These are phyloP conservation scores for Massospora cicadina DNA, from an alignment of 371 early-diverging fungal species.

Conservation along the genomic window DNA sequence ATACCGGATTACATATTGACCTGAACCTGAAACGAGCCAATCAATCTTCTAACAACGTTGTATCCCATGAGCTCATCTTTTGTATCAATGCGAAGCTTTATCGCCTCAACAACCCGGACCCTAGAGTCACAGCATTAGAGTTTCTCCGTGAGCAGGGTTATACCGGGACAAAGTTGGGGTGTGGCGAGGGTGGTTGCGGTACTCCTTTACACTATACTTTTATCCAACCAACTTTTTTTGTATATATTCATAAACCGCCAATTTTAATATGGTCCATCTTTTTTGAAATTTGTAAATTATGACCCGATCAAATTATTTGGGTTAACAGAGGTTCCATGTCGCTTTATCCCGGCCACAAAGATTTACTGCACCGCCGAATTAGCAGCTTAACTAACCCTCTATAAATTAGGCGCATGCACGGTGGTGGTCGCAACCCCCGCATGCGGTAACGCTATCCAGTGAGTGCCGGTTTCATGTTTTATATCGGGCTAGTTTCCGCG, in stretches of 20 bases:
- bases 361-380: too few relatives aligned
- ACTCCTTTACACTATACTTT: neutral
- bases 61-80: constrained; percentile 23
- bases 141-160: constrained; percentile 43
- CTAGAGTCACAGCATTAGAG: constrained; percentile 38
- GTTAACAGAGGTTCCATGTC: too few relatives aligned
- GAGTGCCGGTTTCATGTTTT: neutral
- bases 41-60: too few relatives aligned
- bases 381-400: neutral
- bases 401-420: constrained; percentile 33
- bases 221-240: neutral
- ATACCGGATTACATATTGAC: too few relatives aligned
- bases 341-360: too few relatives aligned
- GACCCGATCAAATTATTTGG: too few relatives aligned
- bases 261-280: neutral
- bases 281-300: neutral
- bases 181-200: constrained; percentile 50
- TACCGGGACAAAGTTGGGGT: constrained; percentile 63
- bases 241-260: too few relatives aligned
- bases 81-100: constrained; percentile 33
- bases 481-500: neutral
- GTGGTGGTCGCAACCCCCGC: constrained; percentile 44
- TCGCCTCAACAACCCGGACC: constrained; percentile 27
- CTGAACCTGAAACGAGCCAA: too few relatives aligned
- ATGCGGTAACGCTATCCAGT: constrained; percentile 6